Evolutionary conservation across 345 rosid genomes (phyloP).

Genomic region (Capsella bursapastoris): DNA sequence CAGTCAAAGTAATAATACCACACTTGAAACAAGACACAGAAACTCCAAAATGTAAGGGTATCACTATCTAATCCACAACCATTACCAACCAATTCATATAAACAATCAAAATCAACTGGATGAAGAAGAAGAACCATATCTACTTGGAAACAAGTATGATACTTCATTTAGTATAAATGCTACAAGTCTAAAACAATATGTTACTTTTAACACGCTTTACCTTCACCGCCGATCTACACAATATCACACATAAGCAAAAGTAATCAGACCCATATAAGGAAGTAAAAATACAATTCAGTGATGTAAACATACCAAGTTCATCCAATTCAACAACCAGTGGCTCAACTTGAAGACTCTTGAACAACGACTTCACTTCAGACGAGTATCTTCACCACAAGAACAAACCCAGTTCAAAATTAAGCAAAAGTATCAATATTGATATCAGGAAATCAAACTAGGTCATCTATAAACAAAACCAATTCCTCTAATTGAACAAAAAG

Average conservation of each 20-base stretch:
- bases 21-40: not conserved
- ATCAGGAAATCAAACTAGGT: not conserved
- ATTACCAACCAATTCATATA: constrained; percentile 11
- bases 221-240: not conserved
- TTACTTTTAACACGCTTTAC: not conserved
- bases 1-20: not conserved
- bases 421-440: not conserved
- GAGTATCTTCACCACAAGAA: constrained; percentile 65
- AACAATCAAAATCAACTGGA: not conserved
- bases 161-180: constrained; percentile 2
- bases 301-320: constrained; percentile 64
- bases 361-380: constrained; percentile 79
- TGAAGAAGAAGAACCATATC: constrained; percentile 13
- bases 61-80: constrained; percentile 17
- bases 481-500: not conserved
- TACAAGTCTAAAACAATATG: not conserved
- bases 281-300: not conserved
- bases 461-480: not conserved
- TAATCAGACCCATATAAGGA: not conserved
- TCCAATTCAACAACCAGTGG: constrained; percentile 89
- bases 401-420: not conserved
- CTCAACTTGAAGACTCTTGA: constrained; percentile 66
- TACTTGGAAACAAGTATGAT: not conserved
- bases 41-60: not conserved
- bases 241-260: constrained; percentile 5